These are phyloP conservation scores for Sophora flavescens DNA, from an alignment of 306 rosid genomes.

Conservation along the genomic window DNA sequence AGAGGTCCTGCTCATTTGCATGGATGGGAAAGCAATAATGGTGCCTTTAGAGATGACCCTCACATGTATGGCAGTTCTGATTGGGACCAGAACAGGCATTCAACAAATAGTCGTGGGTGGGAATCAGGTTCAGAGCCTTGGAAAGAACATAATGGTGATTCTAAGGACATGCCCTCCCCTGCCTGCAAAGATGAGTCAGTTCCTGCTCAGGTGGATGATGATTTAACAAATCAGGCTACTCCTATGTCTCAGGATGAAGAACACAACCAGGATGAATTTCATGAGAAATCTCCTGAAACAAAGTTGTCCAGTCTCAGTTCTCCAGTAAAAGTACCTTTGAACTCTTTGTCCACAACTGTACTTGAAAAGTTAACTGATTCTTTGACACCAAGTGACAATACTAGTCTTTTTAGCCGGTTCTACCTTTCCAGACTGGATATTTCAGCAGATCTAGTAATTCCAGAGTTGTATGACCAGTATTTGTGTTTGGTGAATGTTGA, in stretches of 20 bases:
- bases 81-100: constrained; percentile 90
- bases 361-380: constrained; percentile 57
- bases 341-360: constrained; percentile 48
- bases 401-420: constrained; percentile 62
- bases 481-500: constrained; percentile 60
- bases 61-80: constrained; percentile 80
- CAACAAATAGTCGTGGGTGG: constrained; percentile 81
- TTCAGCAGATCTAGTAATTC: constrained; percentile 67
- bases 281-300: constrained; percentile 63
- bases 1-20: constrained; percentile 87
- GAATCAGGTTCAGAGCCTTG: constrained; percentile 83
- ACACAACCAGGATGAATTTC: constrained; percentile 51
- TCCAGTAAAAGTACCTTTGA: constrained; percentile 62
- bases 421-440: constrained; percentile 94
- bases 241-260: constrained; percentile 65
- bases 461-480: constrained; percentile 78
- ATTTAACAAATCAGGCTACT: constrained; percentile 53
- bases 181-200: constrained; percentile 66
- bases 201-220: constrained; percentile 61
- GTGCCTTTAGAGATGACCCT: constrained; percentile 79
- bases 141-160: constrained; percentile 81
- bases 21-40: constrained; percentile 91
- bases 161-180: constrained; percentile 79
- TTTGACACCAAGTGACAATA: constrained; percentile 51
- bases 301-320: constrained; percentile 56